Conservation (phyloP, 768 basidiomycete species). For the Phlegmacium glaucopus region DNA sequence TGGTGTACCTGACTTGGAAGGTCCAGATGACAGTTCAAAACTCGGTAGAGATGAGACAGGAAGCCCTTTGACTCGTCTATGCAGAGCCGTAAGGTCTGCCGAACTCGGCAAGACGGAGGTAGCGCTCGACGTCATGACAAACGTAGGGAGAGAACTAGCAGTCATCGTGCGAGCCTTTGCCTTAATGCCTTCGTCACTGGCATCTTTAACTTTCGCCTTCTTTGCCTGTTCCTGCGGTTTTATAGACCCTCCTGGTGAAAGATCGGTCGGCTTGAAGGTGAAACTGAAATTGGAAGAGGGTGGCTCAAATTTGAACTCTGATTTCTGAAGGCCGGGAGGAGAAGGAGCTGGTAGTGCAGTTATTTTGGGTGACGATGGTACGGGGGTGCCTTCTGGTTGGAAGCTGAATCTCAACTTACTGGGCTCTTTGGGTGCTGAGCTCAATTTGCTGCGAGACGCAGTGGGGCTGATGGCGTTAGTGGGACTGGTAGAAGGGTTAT, state of each 20-base stretch:
- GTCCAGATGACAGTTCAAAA: conserved; percentile 28
- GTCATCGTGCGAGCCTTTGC: conserved; percentile 25
- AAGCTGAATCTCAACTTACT: conserved; percentile 77
- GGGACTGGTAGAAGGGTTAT: conserved; percentile 10
- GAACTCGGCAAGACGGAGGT: conserved; percentile 17
- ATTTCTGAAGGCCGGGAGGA: conserved; percentile 6
- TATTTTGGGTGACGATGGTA: conserved; percentile 8
- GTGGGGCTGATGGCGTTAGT: conserved; percentile 15
- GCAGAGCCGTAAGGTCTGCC: conserved; percentile 23
- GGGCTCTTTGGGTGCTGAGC: conserved; percentile 64
- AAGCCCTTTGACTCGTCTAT: conserved; percentile 36
- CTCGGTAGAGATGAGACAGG: conserved; percentile 43
- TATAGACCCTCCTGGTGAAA: neutral
- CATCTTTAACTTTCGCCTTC: neutral
- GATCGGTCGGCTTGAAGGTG: conserved; percentile 11
- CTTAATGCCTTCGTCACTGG: conserved; percentile 12
- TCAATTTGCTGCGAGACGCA: conserved; percentile 38
- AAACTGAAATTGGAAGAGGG: conserved; percentile 15
- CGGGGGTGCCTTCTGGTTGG: conserved; percentile 47
- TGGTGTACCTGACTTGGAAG: conserved; percentile 7
- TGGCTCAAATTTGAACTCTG: conserved; percentile 4
- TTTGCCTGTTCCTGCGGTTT: neutral
- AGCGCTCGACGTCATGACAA: conserved; percentile 28
- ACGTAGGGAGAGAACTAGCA: conserved; percentile 31
- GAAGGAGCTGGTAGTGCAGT: conserved; percentile 6